phyloP scores from a whole-genome alignment of 306 rosid genomes.

The Astragalus glycyphyllos region DNA sequence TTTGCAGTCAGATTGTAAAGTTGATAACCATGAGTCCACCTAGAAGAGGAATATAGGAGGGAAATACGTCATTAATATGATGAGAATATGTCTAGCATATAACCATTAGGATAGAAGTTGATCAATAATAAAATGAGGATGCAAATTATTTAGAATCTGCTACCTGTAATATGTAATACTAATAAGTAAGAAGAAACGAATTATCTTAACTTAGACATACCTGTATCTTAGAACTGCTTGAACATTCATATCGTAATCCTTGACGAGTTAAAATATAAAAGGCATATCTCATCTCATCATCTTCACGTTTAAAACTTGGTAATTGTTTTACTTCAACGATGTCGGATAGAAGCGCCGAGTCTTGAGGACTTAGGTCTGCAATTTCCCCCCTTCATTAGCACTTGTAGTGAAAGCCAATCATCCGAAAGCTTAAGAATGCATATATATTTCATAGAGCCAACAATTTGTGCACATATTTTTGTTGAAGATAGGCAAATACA shows the following conservation, averaged over 20 bases:
- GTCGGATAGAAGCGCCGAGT: slow-evolving; percentile 60
- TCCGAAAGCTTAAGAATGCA: not conserved
- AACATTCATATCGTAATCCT: slow-evolving; percentile 86
- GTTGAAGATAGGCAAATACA: not conserved
- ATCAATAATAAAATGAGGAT: slow-evolving; percentile 9
- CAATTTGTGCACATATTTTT: not conserved
- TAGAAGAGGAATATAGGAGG: slow-evolving; percentile 42
- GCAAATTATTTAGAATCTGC: not conserved
- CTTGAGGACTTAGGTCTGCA: slow-evolving; percentile 56
- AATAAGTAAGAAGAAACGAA: slow-evolving; percentile 6
- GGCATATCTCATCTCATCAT: slow-evolving; percentile 62
- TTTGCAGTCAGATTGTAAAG: slow-evolving; percentile 63
- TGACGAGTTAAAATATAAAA: slow-evolving; percentile 75
- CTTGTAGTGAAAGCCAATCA: slow-evolving; percentile 20
- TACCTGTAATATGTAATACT: not conserved
- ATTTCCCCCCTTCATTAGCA: slow-evolving; percentile 34
- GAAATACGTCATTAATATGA: not conserved
- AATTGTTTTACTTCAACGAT: slow-evolving; percentile 68
- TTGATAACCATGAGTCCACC: slow-evolving; percentile 82
- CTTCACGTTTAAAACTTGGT: slow-evolving; percentile 72
- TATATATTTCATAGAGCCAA: slow-evolving; percentile 26
- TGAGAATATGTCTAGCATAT: not conserved
- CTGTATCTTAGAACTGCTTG: slow-evolving; percentile 78
- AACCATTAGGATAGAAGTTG: not conserved
- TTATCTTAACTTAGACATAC: slow-evolving; percentile 43